phyloP scores from a whole-genome alignment of 352 stramenopile species.

The Phytophthora crassamura region DNA sequence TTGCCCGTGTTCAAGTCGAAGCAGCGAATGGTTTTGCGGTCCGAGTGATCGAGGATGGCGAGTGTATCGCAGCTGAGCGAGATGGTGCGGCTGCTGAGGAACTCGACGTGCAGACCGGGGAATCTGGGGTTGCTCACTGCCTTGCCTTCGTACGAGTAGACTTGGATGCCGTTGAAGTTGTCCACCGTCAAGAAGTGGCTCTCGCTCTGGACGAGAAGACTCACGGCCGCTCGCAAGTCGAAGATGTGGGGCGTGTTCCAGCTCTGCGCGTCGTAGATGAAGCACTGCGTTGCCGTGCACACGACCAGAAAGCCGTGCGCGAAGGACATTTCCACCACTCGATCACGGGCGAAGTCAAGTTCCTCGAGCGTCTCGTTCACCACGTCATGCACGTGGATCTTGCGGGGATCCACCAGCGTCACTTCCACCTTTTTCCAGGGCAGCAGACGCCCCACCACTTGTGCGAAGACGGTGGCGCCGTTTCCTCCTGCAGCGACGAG shows the following conservation, averaged over 20 bases:
- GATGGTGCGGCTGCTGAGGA: conserved; percentile 87
- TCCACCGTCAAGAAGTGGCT: conserved; percentile 92
- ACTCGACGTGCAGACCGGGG: conserved; percentile 87
- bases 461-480: conserved; percentile 88
- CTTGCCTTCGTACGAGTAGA: conserved; percentile 95
- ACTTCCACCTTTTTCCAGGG: conserved; percentile 93
- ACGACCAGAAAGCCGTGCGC: conserved; percentile 93
- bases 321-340: conserved; percentile 94
- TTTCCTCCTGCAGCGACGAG: conserved; percentile 89
- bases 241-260: conserved; percentile 95
- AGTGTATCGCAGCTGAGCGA: conserved; percentile 89
- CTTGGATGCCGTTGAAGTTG: conserved; percentile 88
- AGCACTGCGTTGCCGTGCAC: conserved; percentile 92
- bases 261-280: conserved; percentile 92
- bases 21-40: conserved; percentile 89
- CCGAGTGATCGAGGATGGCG: conserved; percentile 88
- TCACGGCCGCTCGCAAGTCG: conserved; percentile 87
- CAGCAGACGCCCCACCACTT: conserved; percentile 87
- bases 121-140: conserved; percentile 88
- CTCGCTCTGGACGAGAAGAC: conserved; percentile 88
- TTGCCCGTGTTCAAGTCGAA: conserved; percentile 91
- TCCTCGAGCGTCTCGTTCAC: conserved; percentile 92
- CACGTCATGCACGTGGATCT: conserved; percentile 91
- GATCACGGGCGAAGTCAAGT: conserved; percentile 91
- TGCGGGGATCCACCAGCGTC: conserved; percentile 80